Evolutionary conservation across 1,284 basidiomycete species (phyloP).

Genomic region (Mycena sp.): DNA sequence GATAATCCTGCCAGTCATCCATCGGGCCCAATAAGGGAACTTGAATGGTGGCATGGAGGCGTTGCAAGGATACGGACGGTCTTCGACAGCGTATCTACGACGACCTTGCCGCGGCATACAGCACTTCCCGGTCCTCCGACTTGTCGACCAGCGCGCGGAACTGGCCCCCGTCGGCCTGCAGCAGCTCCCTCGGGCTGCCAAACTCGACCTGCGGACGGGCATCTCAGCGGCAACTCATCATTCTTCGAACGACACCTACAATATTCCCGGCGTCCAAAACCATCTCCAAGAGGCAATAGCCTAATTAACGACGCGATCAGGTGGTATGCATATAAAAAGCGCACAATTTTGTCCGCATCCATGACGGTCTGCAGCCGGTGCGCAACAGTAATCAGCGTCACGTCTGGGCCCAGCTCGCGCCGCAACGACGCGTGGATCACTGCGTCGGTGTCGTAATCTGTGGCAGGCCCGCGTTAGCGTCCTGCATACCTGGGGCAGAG

Average conservation of each 20-base stretch:
- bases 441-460: slow-evolving; percentile 59
- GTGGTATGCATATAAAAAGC: slow-evolving; percentile 22
- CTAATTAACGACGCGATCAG: neutral
- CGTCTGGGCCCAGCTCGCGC: slow-evolving; percentile 58
- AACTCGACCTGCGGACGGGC: slow-evolving; percentile 45
- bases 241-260: slow-evolving; percentile 34
- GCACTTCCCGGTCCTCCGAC: slow-evolving; percentile 45
- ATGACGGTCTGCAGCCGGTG: slow-evolving; percentile 45
- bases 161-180: slow-evolving; percentile 51
- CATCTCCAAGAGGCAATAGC: slow-evolving; percentile 40
- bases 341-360: slow-evolving; percentile 44
- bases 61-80: too few relatives aligned
- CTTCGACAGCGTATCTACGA: too few relatives aligned
- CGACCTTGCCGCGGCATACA: slow-evolving; percentile 38
- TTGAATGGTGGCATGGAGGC: too few relatives aligned
- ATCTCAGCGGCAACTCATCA: neutral
- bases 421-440: slow-evolving; percentile 67
- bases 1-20: too few relatives aligned
- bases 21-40: too few relatives aligned
- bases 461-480: slow-evolving; percentile 29
- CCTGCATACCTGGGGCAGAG: slow-evolving; percentile 45
- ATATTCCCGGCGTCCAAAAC: slow-evolving; percentile 50
- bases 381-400: slow-evolving; percentile 46
- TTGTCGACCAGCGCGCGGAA: slow-evolving; percentile 58
- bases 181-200: slow-evolving; percentile 58